Percentiles rank a stretch among this genome's conserved stretches.
phyloP scores from a whole-genome alignment of 1,284 basidiomycete genomes.

The Heterobasidion occidentale region DNA sequence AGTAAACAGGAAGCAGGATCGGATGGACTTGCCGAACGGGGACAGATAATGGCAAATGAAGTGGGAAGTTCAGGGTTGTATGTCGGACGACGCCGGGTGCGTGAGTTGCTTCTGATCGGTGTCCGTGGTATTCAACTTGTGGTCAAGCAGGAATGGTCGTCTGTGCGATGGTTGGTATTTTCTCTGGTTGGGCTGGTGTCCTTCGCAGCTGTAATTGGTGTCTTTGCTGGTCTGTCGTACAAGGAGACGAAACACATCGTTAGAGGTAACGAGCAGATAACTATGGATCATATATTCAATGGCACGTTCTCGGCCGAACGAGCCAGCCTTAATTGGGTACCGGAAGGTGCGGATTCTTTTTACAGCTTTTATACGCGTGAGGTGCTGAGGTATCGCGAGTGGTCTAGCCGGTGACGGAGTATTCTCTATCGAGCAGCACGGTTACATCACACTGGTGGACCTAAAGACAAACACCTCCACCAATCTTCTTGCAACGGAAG shows the following conservation, averaged over 20 bases:
- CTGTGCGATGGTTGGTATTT: constrained; percentile 47
- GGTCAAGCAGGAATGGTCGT: constrained; percentile 30
- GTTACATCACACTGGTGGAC: constrained; percentile 70
- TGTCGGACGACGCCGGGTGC: constrained; percentile 25
- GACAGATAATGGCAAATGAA: constrained; percentile 12
- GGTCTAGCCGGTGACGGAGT: constrained; percentile 81
- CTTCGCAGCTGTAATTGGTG: constrained; percentile 54
- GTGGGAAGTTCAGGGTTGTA: constrained; percentile 22
- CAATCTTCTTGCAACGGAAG: constrained; percentile 47
- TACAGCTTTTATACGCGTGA: neutral
- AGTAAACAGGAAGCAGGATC: constrained; percentile 29
- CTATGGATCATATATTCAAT: constrained; percentile 86
- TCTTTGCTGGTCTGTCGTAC: constrained; percentile 67
- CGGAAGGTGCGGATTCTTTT: constrained; percentile 57
- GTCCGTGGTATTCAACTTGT: neutral
- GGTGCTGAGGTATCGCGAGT: constrained; percentile 2
- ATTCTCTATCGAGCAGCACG: constrained; percentile 58
- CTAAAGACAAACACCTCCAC: constrained; percentile 66
- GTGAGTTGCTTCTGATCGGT: neutral
- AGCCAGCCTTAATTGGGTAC: constrained; percentile 69
- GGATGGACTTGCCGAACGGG: constrained; percentile 21
- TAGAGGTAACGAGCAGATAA: constrained; percentile 58
- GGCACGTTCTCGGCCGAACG: constrained; percentile 63
- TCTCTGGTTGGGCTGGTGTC: constrained; percentile 44
- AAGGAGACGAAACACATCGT: constrained; percentile 42